Conservation (phyloP, 2,329 filamentous ascomycete genomes). For the Calycina herbarum region DNA sequence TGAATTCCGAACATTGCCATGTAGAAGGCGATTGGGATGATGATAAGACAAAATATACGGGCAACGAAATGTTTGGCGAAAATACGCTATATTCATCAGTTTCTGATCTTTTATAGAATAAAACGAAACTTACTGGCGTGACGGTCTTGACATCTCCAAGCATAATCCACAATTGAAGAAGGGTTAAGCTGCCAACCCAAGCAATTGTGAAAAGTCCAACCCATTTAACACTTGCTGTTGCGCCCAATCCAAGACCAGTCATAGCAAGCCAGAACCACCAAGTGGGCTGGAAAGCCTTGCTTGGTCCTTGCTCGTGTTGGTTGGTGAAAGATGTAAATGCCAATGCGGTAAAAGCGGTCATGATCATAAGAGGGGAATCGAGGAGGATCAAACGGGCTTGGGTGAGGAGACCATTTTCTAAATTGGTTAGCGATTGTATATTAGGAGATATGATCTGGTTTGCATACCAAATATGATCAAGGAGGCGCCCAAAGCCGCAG, state of each 20-base stretch:
- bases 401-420: slow-evolving; percentile 93
- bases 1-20: slow-evolving; percentile 97
- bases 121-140: slow-evolving; percentile 58
- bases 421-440: slow-evolving; percentile 26
- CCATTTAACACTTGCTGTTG: slow-evolving; percentile 97
- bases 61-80: slow-evolving; percentile 96
- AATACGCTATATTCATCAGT: slow-evolving; percentile 54
- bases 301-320: slow-evolving; percentile 89
- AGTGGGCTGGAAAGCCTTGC: slow-evolving; percentile 79
- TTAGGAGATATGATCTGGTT: slow-evolving; percentile 12
- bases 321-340: slow-evolving; percentile 93
- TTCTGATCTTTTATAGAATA: not conserved
- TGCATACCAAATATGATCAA: slow-evolving; percentile 83
- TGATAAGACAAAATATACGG: slow-evolving; percentile 84
- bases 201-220: slow-evolving; percentile 98
- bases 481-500: slow-evolving; percentile 77
- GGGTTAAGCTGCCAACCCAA: slow-evolving; percentile 90
- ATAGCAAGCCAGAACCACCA: slow-evolving; percentile 99
- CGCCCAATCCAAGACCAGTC: slow-evolving; percentile 83
- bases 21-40: slow-evolving; percentile 88
- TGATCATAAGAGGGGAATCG: slow-evolving; percentile 90
- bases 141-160: slow-evolving; percentile 87
- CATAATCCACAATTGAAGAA: slow-evolving; percentile 92
- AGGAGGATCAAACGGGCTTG: slow-evolving; percentile 95
- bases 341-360: slow-evolving; percentile 87